A percentile compares a stretch with the other conserved stretches of the same genome.
Conservation (phyloP, 1,284 basidiomycete species). For the Moesziomyces globuligerus region DNA sequence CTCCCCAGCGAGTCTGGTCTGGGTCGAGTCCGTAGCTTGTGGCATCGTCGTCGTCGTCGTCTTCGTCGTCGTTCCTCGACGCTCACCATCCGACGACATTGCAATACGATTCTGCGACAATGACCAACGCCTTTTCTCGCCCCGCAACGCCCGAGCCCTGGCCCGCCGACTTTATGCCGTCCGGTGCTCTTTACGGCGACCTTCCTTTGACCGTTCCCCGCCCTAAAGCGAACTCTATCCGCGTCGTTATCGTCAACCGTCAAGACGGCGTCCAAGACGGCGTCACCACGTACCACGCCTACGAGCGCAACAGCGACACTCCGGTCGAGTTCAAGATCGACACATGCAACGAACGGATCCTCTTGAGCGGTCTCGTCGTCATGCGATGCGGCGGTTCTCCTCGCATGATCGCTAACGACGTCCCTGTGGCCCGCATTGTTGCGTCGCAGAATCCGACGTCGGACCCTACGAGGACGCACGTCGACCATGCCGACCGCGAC, state of each 20-base stretch:
- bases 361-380: not conserved
- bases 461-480: not conserved
- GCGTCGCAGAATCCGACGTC: not conserved
- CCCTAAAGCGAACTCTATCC: not conserved
- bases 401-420: not conserved
- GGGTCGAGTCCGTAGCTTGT: no score
- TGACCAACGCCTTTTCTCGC: no score
- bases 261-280: slow-evolving; percentile 2
- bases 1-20: no score
- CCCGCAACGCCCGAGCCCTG: no score
- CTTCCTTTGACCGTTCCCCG: not conserved
- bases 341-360: not conserved
- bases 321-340: not conserved
- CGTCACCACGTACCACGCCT: not conserved
- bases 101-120: not conserved
- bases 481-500: not conserved
- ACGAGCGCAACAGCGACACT: not conserved
- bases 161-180: not conserved
- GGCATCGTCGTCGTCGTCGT: no score
- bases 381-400: not conserved
- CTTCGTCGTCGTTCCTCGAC: no score
- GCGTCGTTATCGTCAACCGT: not conserved
- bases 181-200: not conserved
- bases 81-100: no score
- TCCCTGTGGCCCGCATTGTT: not conserved